Evolutionary conservation across 768 basidiomycete genomes (phyloP).

Genomic region (Hirschioporus abietinus): DNA sequence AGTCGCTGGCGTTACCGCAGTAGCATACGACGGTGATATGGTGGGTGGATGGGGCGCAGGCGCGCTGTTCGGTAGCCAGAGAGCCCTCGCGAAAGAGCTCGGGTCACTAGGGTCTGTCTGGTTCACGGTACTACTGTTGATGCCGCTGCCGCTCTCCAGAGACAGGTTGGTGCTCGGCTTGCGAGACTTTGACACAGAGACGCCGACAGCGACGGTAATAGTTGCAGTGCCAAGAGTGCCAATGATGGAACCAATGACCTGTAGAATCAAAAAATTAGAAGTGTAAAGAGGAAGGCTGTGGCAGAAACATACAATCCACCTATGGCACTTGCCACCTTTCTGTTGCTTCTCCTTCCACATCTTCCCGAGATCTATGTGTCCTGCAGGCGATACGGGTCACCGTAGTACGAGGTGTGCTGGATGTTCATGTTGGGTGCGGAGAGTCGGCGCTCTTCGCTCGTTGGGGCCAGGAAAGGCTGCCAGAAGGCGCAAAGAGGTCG

Average conservation of each 20-base stretch:
- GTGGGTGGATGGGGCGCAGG: constrained; percentile 14
- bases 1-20: constrained; percentile 20
- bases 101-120: constrained; percentile 61
- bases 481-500: no score
- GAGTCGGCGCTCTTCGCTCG: no score
- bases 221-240: constrained; percentile 46
- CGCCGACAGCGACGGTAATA: constrained; percentile 59
- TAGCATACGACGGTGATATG: constrained; percentile 15
- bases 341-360: constrained; percentile 1
- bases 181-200: constrained; percentile 54
- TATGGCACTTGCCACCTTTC: background rate
- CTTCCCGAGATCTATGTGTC: no score
- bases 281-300: background rate
- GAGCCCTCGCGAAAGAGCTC: constrained; percentile 66
- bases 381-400: no score
- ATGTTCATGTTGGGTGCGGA: no score
- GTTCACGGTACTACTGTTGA: constrained; percentile 17
- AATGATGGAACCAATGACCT: constrained; percentile 51
- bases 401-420: no score
- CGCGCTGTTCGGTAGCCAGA: no score
- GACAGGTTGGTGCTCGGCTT: constrained; percentile 21
- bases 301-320: constrained; percentile 3
- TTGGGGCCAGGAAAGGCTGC: no score
- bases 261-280: background rate
- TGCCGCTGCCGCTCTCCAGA: constrained; percentile 23